These are phyloP conservation scores for Eucalyptus brandiana DNA, from an alignment of 345 rosid species.

Conservation along the genomic window DNA sequence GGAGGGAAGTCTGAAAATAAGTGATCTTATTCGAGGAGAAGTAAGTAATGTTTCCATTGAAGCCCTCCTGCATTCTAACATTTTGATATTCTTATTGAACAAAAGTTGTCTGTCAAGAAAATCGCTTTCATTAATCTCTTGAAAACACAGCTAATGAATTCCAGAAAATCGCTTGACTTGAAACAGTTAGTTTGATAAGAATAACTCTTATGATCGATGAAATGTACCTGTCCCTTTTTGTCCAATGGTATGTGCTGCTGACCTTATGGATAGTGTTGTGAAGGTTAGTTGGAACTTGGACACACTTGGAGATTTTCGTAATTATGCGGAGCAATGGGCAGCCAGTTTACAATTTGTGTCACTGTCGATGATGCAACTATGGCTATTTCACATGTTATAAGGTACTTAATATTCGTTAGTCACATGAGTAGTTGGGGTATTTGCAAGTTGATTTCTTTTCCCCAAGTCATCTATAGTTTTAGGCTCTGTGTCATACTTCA, in stretches of 20 bases:
- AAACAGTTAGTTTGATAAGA: background rate
- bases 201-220: background rate
- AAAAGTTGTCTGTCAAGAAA: background rate
- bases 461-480: background rate
- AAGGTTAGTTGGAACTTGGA: constrained; percentile 92
- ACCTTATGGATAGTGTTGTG: constrained; percentile 51
- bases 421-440: background rate
- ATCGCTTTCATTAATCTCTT: background rate
- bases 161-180: background rate
- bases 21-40: constrained; percentile 86
- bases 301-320: constrained; percentile 91
- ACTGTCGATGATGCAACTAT: constrained; percentile 94
- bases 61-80: background rate
- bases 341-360: constrained; percentile 95
- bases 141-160: background rate
- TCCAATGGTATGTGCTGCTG: constrained; percentile 5
- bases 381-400: constrained; percentile 95
- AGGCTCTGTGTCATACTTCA: background rate
- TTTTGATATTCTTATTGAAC: background rate
- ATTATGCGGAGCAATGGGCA: constrained; percentile 93
- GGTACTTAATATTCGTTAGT: constrained; percentile 26
- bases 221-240: background rate
- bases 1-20: constrained; percentile 66
- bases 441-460: background rate
- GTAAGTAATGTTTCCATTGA: constrained; percentile 18